phyloP scores from a whole-genome alignment of 768 basidiomycete species.

The Clavulina sp. region DNA sequence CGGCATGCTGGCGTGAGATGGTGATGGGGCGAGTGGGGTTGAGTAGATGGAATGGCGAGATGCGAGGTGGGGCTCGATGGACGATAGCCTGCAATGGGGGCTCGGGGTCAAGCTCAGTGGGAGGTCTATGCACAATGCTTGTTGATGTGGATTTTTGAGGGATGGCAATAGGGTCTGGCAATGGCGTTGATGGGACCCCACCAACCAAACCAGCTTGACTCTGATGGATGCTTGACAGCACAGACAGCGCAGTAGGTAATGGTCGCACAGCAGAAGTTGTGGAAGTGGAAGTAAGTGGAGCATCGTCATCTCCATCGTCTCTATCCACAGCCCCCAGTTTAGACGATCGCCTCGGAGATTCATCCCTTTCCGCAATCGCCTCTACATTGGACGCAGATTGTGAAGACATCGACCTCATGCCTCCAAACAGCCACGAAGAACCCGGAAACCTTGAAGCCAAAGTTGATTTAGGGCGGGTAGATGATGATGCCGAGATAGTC shows the following conservation, averaged over 20 bases:
- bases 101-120: background rate
- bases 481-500: background rate
- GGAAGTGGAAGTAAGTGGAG: background rate
- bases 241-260: no score
- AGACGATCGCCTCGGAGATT: no score
- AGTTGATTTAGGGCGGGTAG: background rate
- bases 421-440: background rate
- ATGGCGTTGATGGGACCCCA: no score
- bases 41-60: conserved; percentile 20
- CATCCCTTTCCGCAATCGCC: no score
- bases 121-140: no score
- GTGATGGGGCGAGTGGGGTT: conserved; percentile 53
- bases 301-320: background rate
- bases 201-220: no score
- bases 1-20: conserved; percentile 44
- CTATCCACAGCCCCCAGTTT: no score
- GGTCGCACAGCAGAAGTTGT: no score
- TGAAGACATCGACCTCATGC: background rate
- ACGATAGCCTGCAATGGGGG: background rate
- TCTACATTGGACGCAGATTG: conserved; percentile 7
- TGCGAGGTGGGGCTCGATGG: background rate
- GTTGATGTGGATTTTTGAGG: no score
- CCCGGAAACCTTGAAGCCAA: no score
- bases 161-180: no score
- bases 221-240: no score